Conservation (phyloP, 257 asterid genomes). For the Fraxinus quadrangulata region DNA sequence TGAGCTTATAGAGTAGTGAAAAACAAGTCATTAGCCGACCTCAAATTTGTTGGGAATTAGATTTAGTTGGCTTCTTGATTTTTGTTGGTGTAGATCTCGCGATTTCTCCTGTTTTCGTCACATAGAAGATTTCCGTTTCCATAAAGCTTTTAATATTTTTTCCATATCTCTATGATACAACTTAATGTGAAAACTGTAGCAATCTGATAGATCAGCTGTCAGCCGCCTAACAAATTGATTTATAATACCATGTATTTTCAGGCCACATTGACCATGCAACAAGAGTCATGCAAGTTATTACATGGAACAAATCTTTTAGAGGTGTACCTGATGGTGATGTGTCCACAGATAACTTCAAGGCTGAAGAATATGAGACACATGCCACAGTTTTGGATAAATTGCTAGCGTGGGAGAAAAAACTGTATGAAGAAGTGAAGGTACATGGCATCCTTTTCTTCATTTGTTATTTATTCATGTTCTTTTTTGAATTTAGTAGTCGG, state of each 20-base stretch:
- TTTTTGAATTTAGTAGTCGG: background rate
- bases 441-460: background rate
- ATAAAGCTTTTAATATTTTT: background rate
- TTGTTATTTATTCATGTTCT: background rate
- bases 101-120: background rate
- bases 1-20: background rate
- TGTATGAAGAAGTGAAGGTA: conserved; percentile 97
- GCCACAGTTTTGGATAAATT: conserved; percentile 95
- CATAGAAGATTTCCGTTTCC: background rate
- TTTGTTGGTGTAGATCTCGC: background rate
- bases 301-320: conserved; percentile 91
- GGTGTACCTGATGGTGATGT: conserved; percentile 68
- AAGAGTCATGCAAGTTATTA: conserved; percentile 92
- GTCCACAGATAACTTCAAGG: conserved; percentile 50
- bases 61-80: conserved; percentile 1
- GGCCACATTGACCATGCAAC: conserved; percentile 96
- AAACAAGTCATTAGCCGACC: background rate
- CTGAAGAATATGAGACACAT: conserved; percentile 80
- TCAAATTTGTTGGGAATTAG: background rate
- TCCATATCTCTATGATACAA: background rate
- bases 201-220: background rate
- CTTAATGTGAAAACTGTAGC: background rate
- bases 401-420: conserved; percentile 98
- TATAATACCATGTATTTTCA: conserved; percentile 38
- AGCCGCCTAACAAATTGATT: conserved; percentile 13